These are phyloP conservation scores for Pichia ethanolica DNA, from an alignment of 805 yeast genomes.

Conservation along the genomic window DNA sequence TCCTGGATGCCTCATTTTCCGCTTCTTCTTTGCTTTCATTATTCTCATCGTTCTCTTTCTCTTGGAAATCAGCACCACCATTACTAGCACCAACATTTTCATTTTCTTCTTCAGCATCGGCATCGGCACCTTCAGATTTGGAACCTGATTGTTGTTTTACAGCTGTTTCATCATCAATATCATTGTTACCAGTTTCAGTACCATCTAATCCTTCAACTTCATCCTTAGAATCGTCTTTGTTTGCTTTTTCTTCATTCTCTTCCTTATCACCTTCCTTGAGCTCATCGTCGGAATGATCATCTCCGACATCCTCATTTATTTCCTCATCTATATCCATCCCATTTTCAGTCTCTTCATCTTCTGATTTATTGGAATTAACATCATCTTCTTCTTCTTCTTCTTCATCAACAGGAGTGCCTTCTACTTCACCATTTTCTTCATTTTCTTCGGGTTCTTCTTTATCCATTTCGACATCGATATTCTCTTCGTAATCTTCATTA, in stretches of 20 bases:
- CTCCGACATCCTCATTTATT: constrained; percentile 24
- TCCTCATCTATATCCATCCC: constrained; percentile 17
- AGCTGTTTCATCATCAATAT: constrained; percentile 28
- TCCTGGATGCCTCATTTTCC: constrained; percentile 50
- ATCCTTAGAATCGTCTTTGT: constrained; percentile 24
- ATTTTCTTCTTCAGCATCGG: constrained; percentile 34
- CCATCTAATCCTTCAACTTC: constrained; percentile 25
- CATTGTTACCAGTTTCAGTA: constrained; percentile 29
- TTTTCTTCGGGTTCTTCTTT: constrained; percentile 23
- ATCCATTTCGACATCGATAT: constrained; percentile 25
- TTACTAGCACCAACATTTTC: constrained; percentile 68
- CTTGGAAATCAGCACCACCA: constrained; percentile 29
- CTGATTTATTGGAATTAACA: constrained; percentile 18
- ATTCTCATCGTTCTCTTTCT: constrained; percentile 38
- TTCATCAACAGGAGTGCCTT: constrained; percentile 22
- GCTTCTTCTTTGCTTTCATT: constrained; percentile 39
- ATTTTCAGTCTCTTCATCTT: constrained; percentile 20
- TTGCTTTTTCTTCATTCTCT: constrained; percentile 18
- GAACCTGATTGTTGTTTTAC: constrained; percentile 28
- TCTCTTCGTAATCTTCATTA: constrained; percentile 16
- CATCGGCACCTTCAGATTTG: constrained; percentile 32
- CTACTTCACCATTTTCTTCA: constrained; percentile 21
- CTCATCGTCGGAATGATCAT: constrained; percentile 23
- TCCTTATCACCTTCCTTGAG: constrained; percentile 20
- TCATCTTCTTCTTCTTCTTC: constrained; percentile 21